Base-by-base conservation (phyloP, 2,329 filamentous ascomycete genomes). In the Alternaria arborescens region DNA sequence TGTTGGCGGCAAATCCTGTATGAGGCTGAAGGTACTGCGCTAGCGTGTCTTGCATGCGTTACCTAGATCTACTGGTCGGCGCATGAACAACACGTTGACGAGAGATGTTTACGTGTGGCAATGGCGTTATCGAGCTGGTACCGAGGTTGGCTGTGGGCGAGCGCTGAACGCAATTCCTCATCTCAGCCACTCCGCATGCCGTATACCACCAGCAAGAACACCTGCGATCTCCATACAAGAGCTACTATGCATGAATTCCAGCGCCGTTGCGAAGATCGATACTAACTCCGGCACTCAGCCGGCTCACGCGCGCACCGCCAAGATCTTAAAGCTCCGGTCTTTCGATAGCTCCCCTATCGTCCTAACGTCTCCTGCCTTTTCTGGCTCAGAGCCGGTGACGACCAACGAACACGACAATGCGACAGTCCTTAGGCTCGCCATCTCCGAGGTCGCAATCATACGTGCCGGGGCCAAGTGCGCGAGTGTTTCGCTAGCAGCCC, bases 311-410 rank as follows among this genome's bases (percentile, higher is more conserved):
- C n/a, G 10, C 41, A 51, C 18, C 26, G 58, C 58, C 53, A 56
- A 60, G 58, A 18, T 16, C 1, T 41, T 30, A 34, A 30, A 10
- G 32, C 46, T 57, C 58, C 52, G 41, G 24, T 47, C 58, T 57
- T 47, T 56, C 55, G 24, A 55, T 52, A 46, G 47, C 46, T n/a
- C 24, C 36, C 12, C 28, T 32, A 22, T 42, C n/a, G 20, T 20
- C 40, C n/a, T 43, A 16, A 56, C 36, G 5, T 51, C 48, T 60
- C 58, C 58, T 60, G 52, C 58, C 58, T 52, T 55, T 60, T 53
- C 46, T 56, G 58, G 52, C 53, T 32, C 53, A 46, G 16, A 52
- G 32, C 58, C 52, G 52, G 46, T 42, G 24, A 30, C 18, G 14
- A 3, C 30, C 46, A 32, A 16, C 41, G 18, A 42, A 41, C 38